phyloP scores from a whole-genome alignment of 129 eudicot species.

The Erigeron canadensis region DNA sequence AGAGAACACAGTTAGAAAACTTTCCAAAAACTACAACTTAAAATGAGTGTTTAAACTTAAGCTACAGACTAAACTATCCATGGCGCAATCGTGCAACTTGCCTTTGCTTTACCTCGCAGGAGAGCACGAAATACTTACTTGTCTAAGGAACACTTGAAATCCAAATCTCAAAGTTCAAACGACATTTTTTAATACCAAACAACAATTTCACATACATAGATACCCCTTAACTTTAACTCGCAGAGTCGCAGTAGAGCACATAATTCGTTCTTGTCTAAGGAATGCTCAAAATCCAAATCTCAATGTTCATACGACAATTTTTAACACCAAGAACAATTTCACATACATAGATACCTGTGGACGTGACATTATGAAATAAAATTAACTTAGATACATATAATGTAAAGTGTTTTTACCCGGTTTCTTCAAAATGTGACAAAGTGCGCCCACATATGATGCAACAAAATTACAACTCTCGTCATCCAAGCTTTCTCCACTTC shows the following conservation, averaged over 20 bases:
- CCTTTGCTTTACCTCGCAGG: neutral
- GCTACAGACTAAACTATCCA: neutral
- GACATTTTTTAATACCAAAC: neutral
- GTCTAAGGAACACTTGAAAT: neutral
- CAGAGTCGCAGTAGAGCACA: neutral
- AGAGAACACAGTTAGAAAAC: conserved; percentile 6
- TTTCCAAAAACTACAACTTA: neutral
- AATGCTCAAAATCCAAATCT: neutral
- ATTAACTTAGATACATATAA: neutral
- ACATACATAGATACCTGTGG: neutral
- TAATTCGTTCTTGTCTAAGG: neutral
- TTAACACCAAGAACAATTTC: neutral
- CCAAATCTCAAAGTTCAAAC: neutral
- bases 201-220: conserved; percentile 8
- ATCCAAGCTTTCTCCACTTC: conserved; percentile 38
- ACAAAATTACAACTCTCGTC: conserved; percentile 43
- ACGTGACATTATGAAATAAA: neutral
- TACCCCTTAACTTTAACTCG: neutral
- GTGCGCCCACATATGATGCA: conserved; percentile 61
- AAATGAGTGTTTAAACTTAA: neutral
- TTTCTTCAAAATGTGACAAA: conserved; percentile 77
- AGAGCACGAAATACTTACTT: neutral
- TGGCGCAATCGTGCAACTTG: neutral
- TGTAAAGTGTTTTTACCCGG: conserved; percentile 40
- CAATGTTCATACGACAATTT: neutral